Base-by-base conservation (phyloP, 768 basidiomycete genomes). In the Trametes coccinea region DNA sequence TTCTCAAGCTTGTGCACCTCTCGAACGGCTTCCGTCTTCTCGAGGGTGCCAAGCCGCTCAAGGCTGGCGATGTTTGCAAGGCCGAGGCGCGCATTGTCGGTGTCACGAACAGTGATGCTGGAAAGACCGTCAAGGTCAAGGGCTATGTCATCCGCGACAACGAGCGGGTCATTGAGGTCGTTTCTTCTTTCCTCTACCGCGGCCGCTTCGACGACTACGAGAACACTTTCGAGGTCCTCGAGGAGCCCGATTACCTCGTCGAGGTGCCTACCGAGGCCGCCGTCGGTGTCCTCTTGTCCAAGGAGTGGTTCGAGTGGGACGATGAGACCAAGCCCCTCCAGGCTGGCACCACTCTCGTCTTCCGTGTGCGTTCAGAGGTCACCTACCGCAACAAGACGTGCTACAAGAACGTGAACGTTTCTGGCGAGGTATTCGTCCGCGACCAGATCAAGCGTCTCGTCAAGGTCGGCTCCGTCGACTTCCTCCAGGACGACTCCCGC, bases 271-370 rank as follows among this genome's bases (percentile, higher is more conserved):
- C 82, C 5, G 89, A 93, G 65, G 90, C 93, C 2, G 84, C 82
- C 34, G 88, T 98, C 65, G 95, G 93, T 44, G 93, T 98, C 16
- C 79, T 99, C 5, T 86, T 90, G 71, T 93, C 92, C 48, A 99
- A 99, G 79, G 92, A 96, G 72, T 99, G 97, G 97, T 95, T 98
- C 76, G 87, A 89, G 52, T 98, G 95, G 96, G 88, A 90, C 53
- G 89, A 96, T 69, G 86, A 92, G 46, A 78, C 85, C 5, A 82
- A 82, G 58, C 89, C 93, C 29, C 86, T 95, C 51, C 77, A 84
- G 45, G 83, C 89, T 7, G 95, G 95, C 27, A 89, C 89, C 39
- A 83, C 84, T 1, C 86, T 99, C 52, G 86, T 94, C 65, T 97
- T 98, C 92, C 90, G 91, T 64, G 80, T 90, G 64, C 85, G 87